These are phyloP conservation scores for Pseudogymnoascus sp. DNA, from an alignment of 2,329 filamentous ascomycete genomes.

Conservation along the genomic window DNA sequence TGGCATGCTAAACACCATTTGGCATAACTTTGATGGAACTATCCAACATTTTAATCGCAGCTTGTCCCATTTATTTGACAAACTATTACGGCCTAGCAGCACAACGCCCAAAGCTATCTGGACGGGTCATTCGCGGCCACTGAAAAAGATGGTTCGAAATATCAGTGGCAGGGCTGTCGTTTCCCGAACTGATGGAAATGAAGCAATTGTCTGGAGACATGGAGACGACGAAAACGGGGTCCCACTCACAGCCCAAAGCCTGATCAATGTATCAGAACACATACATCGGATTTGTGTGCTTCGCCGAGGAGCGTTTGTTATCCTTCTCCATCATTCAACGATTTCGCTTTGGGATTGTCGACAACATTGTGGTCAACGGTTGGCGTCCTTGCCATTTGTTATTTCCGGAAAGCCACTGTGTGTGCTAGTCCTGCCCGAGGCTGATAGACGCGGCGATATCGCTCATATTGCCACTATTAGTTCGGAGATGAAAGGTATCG, in stretches of 20 bases:
- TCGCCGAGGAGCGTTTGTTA: conserved; percentile 67
- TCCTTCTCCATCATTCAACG: conserved; percentile 66
- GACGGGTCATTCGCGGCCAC: conserved; percentile 74
- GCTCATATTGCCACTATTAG: conserved; percentile 77
- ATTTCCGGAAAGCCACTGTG: conserved; percentile 68
- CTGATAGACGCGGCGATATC: conserved; percentile 41
- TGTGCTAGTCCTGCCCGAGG: conserved; percentile 65
- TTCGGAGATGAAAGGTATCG: conserved; percentile 68
- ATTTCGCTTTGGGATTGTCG: conserved; percentile 77
- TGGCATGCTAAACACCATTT: conserved; percentile 62
- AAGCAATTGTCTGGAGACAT: conserved; percentile 79
- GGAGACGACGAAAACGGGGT: conserved; percentile 41
- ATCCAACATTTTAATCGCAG: conserved; percentile 75
- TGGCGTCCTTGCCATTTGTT: conserved; percentile 52
- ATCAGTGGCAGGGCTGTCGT: conserved; percentile 72
- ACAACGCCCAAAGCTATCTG: conserved; percentile 59
- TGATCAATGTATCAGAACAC: conserved; percentile 58
- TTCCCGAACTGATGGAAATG: conserved; percentile 69
- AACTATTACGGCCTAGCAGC: conserved; percentile 51
- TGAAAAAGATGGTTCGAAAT: conserved; percentile 82
- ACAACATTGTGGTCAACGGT: conserved; percentile 45
- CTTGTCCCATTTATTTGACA: conserved; percentile 74
- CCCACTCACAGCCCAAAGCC: conserved; percentile 57
- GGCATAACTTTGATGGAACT: conserved; percentile 78
- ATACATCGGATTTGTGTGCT: conserved; percentile 77